Base-by-base conservation (phyloP, 805 yeast genomes). In the Spathaspora boniae region DNA sequence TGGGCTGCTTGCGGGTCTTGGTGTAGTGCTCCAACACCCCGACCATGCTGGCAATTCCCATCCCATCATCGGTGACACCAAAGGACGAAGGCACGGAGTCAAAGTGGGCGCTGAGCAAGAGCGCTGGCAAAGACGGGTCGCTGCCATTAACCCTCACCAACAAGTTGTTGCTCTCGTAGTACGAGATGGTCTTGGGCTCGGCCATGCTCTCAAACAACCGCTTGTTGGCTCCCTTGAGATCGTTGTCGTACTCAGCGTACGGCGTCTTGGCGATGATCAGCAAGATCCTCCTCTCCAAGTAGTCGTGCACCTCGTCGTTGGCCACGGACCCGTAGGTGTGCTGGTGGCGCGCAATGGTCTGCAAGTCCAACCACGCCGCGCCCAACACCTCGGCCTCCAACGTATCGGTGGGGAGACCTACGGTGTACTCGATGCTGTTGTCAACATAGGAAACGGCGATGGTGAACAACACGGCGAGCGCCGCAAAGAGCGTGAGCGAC, bases 51-150 rank as follows among this genome's bases (percentile, higher is more conserved):
- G 88, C 95, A 41, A 86, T 70, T 6, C 96, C 96, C 65, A 80
- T 79, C 1, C 96, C 96, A 52, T 87, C 96, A 55, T 89, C 97
- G 2, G 96, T 89, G 2, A 93, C 78, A 20, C 97, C 97, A 47
- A 66, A 78, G 4, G 87, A 79, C 2, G 94, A 77, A 15, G 96
- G 94, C 6, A 88, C 96, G 6, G 91, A 78, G 60, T 88, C 97
- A 50, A 66, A 89, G 61, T 89, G 97, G 4, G 96, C 88, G 47
- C 93, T 82, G 3, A 89, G 54, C 27, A 88, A 59, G 4, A 88
- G 56, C 1, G 88, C 94, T 1, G 83, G 82, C 33, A 83, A 58
- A 0, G 60, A 47, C 1, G 71, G 61, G 34, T 82, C 63, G 9
- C 65, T 53, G 17, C 96, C 96, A 48, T 78, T 70, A 25, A 89